Percentiles rank a stretch among this genome's conserved stretches.
These are phyloP conservation scores for Diaporthe vexans DNA, from an alignment of 2,329 filamentous ascomycete genomes.

Conservation along the genomic window DNA sequence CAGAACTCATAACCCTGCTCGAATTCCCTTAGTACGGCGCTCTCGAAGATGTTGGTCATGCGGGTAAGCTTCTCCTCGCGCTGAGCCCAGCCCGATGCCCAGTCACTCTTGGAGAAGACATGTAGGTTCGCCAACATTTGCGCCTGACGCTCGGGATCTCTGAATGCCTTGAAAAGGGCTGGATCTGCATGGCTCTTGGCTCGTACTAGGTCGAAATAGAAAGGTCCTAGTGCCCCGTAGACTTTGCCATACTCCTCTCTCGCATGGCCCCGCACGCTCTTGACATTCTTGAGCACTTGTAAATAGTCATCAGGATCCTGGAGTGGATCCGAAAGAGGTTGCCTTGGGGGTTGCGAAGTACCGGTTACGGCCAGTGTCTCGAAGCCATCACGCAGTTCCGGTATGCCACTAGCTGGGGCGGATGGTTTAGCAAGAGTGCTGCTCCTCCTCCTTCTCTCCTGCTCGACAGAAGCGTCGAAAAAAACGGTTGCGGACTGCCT, in stretches of 20 bases:
- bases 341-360: constrained; percentile 42
- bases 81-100: constrained; percentile 78
- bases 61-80: constrained; percentile 79
- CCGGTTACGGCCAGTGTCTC: constrained; percentile 77
- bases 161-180: constrained; percentile 87
- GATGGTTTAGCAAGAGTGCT: constrained; percentile 43
- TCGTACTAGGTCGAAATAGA: constrained; percentile 85
- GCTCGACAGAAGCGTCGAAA: constrained; percentile 81
- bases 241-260: constrained; percentile 92
- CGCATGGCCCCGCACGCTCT: constrained; percentile 86
- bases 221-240: constrained; percentile 88
- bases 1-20: constrained; percentile 91
- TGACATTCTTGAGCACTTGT: constrained; percentile 76
- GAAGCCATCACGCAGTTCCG: constrained; percentile 74
- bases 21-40: constrained; percentile 90
- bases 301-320: constrained; percentile 76
- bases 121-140: constrained; percentile 87
- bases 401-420: constrained; percentile 49
- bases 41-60: constrained; percentile 89
- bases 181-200: constrained; percentile 83
- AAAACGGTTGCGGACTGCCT: constrained; percentile 67
- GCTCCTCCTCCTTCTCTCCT: constrained; percentile 65
- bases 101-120: constrained; percentile 85
- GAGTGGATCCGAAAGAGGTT: constrained; percentile 57
- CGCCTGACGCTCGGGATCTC: constrained; percentile 90